Evolutionary conservation across 257 asterid genomes (phyloP).

Genomic region (Lantana camara): DNA sequence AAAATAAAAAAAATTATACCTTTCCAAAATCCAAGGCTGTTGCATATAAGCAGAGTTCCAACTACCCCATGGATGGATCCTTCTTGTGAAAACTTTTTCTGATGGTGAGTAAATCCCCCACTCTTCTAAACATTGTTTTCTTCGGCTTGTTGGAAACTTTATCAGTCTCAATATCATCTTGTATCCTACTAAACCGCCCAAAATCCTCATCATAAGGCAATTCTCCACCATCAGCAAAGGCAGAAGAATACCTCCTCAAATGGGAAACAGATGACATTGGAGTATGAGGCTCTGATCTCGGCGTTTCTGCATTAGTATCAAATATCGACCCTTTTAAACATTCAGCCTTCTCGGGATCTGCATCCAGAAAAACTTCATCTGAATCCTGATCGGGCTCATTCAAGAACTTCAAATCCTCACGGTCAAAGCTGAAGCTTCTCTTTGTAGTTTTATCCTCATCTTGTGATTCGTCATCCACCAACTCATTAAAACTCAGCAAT

Average conservation of each 20-base stretch:
- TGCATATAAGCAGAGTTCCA: background rate
- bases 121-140: constrained; percentile 61
- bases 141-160: constrained; percentile 37
- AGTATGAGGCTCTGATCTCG: constrained; percentile 57
- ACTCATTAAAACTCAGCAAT: constrained; percentile 34
- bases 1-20: background rate
- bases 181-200: constrained; percentile 31
- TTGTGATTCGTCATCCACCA: constrained; percentile 1
- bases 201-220: constrained; percentile 36
- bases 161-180: constrained; percentile 48
- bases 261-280: constrained; percentile 43
- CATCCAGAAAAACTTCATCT: constrained; percentile 30
- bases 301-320: constrained; percentile 54
- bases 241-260: constrained; percentile 31
- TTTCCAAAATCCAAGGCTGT: background rate
- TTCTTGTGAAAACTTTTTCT: constrained; percentile 47
- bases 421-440: constrained; percentile 49
- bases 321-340: constrained; percentile 69
- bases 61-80: constrained; percentile 39
- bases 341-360: constrained; percentile 66
- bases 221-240: constrained; percentile 39
- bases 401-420: constrained; percentile 52
- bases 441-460: constrained; percentile 15
- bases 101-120: constrained; percentile 59
- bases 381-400: constrained; percentile 38